Evolutionary conservation across 2,329 filamentous ascomycete species (phyloP).

Genomic region (Emydomyces testavorans): DNA sequence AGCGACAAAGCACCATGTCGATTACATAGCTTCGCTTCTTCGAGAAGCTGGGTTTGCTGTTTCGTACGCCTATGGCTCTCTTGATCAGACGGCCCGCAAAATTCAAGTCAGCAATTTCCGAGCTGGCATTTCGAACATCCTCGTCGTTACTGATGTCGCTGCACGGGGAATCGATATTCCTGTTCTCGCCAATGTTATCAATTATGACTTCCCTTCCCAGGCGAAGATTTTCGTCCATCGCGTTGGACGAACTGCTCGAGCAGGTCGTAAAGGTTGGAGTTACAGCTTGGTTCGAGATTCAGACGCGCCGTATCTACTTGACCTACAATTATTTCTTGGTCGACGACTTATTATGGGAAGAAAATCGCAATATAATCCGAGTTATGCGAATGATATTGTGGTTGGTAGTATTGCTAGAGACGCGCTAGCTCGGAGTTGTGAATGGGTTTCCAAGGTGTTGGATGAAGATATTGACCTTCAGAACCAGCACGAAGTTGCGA

Average conservation of each 20-base stretch:
- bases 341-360: slow-evolving; percentile 67
- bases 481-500: slow-evolving; percentile 59
- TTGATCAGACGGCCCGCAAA: slow-evolving; percentile 87
- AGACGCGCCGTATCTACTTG: slow-evolving; percentile 83
- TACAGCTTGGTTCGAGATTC: slow-evolving; percentile 83
- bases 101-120: slow-evolving; percentile 88
- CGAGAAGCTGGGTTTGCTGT: slow-evolving; percentile 70
- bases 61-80: slow-evolving; percentile 85
- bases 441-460: slow-evolving; percentile 72
- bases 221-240: slow-evolving; percentile 95
- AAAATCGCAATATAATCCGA: slow-evolving; percentile 46
- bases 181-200: slow-evolving; percentile 90
- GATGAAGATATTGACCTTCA: slow-evolving; percentile 63
- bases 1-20: slow-evolving; percentile 93
- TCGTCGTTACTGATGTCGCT: slow-evolving; percentile 93
- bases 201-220: slow-evolving; percentile 95
- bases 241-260: slow-evolving; percentile 89
- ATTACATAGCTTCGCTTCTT: slow-evolving; percentile 79
- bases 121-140: slow-evolving; percentile 68
- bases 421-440: slow-evolving; percentile 60
- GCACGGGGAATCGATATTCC: slow-evolving; percentile 97
- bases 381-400: slow-evolving; percentile 72
- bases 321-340: slow-evolving; percentile 90
- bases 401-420: slow-evolving; percentile 66
- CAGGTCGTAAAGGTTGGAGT: slow-evolving; percentile 83